Conservation (phyloP, 2,329 filamentous ascomycete genomes). For the Apiospora rasikravindrae region DNA sequence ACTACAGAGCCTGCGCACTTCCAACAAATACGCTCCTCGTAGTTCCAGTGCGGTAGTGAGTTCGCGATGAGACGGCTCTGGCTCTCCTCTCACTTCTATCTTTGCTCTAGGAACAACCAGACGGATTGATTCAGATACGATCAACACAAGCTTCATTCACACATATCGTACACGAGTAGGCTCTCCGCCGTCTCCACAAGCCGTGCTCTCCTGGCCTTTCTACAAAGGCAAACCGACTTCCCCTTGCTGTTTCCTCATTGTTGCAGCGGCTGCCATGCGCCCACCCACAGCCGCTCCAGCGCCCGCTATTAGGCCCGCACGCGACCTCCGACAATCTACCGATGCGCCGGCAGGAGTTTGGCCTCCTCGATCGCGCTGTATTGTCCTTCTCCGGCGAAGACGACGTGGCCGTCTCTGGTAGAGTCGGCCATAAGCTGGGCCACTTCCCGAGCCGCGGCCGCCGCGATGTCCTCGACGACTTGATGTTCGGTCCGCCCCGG, state of each 20-base stretch:
- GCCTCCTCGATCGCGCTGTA: constrained; percentile 60
- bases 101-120: not conserved
- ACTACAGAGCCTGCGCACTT: not conserved
- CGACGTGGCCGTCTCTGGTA: constrained; percentile 53
- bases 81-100: not conserved
- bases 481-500: constrained; percentile 59
- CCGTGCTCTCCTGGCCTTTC: not conserved
- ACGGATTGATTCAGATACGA: too few species aligned
- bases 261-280: not conserved
- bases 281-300: not conserved
- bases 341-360: constrained; percentile 38
- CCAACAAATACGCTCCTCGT: too few species aligned
- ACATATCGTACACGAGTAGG: not conserved
- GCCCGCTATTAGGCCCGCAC: not conserved
- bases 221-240: not conserved
- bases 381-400: constrained; percentile 53
- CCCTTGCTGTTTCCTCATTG: not conserved
- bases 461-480: constrained; percentile 49
- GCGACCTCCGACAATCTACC: not conserved
- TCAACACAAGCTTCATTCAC: not conserved
- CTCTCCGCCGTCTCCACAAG: too few species aligned
- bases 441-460: constrained; percentile 49
- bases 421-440: constrained; percentile 55
- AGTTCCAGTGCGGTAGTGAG: not conserved
- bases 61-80: too few species aligned